Conservation (phyloP, 306 rosid species). For the Vigna unguiculata region DNA sequence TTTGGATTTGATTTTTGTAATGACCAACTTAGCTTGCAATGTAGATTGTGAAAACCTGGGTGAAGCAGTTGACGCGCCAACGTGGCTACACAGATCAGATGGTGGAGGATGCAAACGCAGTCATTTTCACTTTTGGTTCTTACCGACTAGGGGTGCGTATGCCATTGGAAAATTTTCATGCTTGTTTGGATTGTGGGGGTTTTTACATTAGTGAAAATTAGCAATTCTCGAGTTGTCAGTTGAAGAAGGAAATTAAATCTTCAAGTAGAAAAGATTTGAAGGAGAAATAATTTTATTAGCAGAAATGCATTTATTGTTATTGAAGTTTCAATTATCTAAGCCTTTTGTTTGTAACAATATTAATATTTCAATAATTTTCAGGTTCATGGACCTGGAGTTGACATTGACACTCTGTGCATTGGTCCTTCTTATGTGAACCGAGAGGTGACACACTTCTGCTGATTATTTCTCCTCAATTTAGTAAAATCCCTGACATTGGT, state of each 20-base stretch:
- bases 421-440: slow-evolving; percentile 92
- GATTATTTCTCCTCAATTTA: slow-evolving; percentile 36
- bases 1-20: slow-evolving; percentile 26
- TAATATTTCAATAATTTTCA: slow-evolving; percentile 48
- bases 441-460: slow-evolving; percentile 61
- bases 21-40: slow-evolving; percentile 43
- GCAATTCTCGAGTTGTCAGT: background rate
- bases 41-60: slow-evolving; percentile 93
- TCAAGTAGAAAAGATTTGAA: background rate
- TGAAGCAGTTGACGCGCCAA: slow-evolving; percentile 80
- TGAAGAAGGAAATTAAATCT: slow-evolving; percentile 7
- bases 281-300: background rate
- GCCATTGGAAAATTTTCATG: background rate
- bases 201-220: slow-evolving; percentile 29
- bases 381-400: slow-evolving; percentile 95
- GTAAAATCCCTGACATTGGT: slow-evolving; percentile 9
- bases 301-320: background rate
- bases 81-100: slow-evolving; percentile 96
- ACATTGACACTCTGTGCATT: slow-evolving; percentile 84
- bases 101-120: slow-evolving; percentile 96
- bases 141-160: slow-evolving; percentile 85
- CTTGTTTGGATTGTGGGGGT: slow-evolving; percentile 20
- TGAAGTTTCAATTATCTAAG: too few species aligned
- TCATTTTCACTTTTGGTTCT: slow-evolving; percentile 91
- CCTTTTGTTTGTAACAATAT: slow-evolving; percentile 26